These are phyloP conservation scores for Saccharum spontaneum DNA, from an alignment of 176 grass and related monocot species.

Conservation along the genomic window DNA sequence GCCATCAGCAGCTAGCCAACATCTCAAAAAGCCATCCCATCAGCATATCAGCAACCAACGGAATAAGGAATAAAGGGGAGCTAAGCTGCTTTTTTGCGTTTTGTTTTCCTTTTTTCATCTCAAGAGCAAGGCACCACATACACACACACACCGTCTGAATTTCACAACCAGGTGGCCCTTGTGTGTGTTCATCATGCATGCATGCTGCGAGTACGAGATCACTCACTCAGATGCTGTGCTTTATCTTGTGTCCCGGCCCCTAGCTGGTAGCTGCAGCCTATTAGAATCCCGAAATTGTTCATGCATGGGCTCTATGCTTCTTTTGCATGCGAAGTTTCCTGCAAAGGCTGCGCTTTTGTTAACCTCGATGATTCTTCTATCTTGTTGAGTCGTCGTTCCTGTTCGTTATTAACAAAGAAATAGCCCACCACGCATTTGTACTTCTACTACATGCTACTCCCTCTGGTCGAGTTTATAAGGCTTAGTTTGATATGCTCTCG, in stretches of 20 bases:
- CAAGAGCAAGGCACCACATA: too few relatives aligned
- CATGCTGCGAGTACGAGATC: not conserved
- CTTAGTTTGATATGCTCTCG: too few relatives aligned
- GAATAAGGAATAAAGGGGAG: not conserved
- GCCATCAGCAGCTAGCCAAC: not conserved
- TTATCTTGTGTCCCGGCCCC: not conserved
- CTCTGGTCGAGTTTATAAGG: too few relatives aligned
- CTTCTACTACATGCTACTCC: too few relatives aligned
- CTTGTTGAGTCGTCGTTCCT: too few relatives aligned
- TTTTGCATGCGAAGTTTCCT: slow-evolving; percentile 27
- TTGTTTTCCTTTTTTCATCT: not conserved
- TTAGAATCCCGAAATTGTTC: slow-evolving; percentile 5
- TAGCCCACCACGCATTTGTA: too few relatives aligned
- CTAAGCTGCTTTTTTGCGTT: not conserved
- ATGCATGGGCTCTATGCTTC: slow-evolving; percentile 18
- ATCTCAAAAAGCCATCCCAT: not conserved
- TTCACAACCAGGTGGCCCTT: too few relatives aligned
- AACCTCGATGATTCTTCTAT: not conserved
- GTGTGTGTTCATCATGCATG: too few relatives aligned
- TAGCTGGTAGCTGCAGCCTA: not conserved
- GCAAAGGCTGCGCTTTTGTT: not conserved
- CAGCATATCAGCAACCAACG: slow-evolving; percentile 13
- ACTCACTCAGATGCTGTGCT: not conserved
- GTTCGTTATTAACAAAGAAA: too few relatives aligned
- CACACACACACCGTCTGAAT: too few relatives aligned